Percentiles rank a stretch among this genome's conserved stretches.
phyloP scores from a whole-genome alignment of 2,329 filamentous ascomycete species.

The Cytospora paraplurivora region DNA sequence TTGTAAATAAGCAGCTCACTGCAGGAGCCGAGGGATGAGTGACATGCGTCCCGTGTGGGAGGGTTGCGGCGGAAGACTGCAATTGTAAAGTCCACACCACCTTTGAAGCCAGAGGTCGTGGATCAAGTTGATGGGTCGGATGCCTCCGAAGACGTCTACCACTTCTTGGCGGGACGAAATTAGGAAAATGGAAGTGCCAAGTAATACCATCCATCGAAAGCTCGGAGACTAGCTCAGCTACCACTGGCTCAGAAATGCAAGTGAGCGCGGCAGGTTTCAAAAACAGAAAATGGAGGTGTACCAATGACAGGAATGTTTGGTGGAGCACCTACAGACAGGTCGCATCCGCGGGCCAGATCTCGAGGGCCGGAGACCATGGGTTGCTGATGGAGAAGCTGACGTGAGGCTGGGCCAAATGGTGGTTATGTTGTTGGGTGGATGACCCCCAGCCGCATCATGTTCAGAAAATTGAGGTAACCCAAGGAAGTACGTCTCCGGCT shows the following conservation, averaged over 20 bases:
- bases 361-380: constrained; percentile 8
- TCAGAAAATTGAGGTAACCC: constrained; percentile 24
- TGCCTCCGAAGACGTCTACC: background rate
- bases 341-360: constrained; percentile 3
- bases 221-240: background rate
- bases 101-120: background rate
- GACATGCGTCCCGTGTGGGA: constrained; percentile 1
- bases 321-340: background rate
- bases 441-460: constrained; percentile 20
- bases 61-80: constrained; percentile 12
- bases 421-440: constrained; percentile 14
- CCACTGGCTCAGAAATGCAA: background rate
- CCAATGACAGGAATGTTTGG: background rate
- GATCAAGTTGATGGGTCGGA: background rate
- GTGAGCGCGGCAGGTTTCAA: background rate
- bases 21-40: constrained; percentile 12
- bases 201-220: background rate
- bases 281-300: background rate
- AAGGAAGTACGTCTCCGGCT: background rate
- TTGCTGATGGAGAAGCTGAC: constrained; percentile 26
- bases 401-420: constrained; percentile 21
- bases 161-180: background rate
- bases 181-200: background rate
- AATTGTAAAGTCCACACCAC: constrained; percentile 11
- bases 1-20: constrained; percentile 8